Percentiles rank a stretch among this genome's conserved stretches.
phyloP scores from a whole-genome alignment of 495 filamentous ascomycete species.

The Ramalina intermedia region DNA sequence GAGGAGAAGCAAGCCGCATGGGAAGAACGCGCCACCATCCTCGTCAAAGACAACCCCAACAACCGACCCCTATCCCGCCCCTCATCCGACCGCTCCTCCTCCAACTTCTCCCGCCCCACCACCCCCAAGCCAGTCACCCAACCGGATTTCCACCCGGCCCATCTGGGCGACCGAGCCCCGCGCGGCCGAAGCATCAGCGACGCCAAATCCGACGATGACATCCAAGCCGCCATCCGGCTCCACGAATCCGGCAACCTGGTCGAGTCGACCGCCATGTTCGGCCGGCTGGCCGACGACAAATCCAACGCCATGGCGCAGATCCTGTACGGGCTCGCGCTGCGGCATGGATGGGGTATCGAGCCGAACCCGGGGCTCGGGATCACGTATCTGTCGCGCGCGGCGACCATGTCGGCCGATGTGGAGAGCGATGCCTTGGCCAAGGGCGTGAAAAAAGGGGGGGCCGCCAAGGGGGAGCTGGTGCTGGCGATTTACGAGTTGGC shows the following conservation, averaged over 20 bases:
- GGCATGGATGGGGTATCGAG: slow-evolving; percentile 86
- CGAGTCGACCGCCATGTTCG: slow-evolving; percentile 74
- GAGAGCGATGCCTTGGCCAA: slow-evolving; percentile 72
- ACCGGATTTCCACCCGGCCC: slow-evolving; percentile 2
- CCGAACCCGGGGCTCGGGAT: slow-evolving; percentile 60
- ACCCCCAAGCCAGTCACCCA: neutral
- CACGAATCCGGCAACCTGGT: slow-evolving; percentile 60
- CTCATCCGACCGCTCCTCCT: neutral
- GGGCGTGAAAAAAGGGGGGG: slow-evolving; percentile 82
- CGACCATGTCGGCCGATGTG: slow-evolving; percentile 76
- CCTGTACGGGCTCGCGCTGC: slow-evolving; percentile 82
- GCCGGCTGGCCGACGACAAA: slow-evolving; percentile 62
- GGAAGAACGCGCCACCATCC: slow-evolving; percentile 79
- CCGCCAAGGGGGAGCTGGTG: slow-evolving; percentile 94
- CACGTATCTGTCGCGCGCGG: slow-evolving; percentile 71
- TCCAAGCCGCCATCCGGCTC: slow-evolving; percentile 89
- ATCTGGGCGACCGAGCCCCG: slow-evolving; percentile 1
- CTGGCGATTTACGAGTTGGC: slow-evolving; percentile 88
- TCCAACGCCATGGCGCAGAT: slow-evolving; percentile 84
- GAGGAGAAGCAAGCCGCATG: slow-evolving; percentile 47
- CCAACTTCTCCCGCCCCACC: neutral
- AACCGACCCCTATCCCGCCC: slow-evolving; percentile 3
- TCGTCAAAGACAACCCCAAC: slow-evolving; percentile 51
- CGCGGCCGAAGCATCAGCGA: slow-evolving; percentile 22
- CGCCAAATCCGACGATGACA: slow-evolving; percentile 44